Conservation (phyloP, 805 yeast species). For the Myxozyma nipponensis region DNA sequence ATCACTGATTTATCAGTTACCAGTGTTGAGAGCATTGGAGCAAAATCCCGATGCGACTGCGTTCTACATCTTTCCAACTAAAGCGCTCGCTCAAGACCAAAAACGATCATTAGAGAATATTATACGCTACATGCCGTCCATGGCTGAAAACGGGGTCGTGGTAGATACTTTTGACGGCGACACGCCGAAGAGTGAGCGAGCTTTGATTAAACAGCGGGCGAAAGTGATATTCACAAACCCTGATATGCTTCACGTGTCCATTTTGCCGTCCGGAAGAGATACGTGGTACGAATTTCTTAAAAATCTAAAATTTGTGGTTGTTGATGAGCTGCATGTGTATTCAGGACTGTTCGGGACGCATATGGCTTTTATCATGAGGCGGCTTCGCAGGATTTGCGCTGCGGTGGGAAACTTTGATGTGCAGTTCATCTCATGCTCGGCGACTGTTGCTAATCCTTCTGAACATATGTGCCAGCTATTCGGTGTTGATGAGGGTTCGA, state of each 20-base stretch:
- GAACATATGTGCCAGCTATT: constrained; percentile 70
- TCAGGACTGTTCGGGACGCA: constrained; percentile 90
- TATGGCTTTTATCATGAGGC: constrained; percentile 77
- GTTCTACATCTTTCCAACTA: constrained; percentile 90
- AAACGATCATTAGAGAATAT: constrained; percentile 68
- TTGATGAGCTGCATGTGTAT: constrained; percentile 79
- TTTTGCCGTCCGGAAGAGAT: constrained; percentile 58
- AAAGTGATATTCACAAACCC: constrained; percentile 91
- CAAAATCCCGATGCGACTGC: constrained; percentile 53
- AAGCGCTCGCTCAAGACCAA: constrained; percentile 97
- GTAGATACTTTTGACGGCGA: constrained; percentile 94
- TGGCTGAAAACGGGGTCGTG: constrained; percentile 37
- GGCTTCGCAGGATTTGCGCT: constrained; percentile 64
- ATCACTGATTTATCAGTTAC: constrained; percentile 85
- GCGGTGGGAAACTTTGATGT: constrained; percentile 51
- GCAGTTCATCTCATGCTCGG: constrained; percentile 85
- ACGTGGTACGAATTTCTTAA: constrained; percentile 68
- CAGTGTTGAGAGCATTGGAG: constrained; percentile 58
- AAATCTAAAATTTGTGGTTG: constrained; percentile 66
- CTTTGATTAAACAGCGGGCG: constrained; percentile 55
- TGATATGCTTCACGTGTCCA: constrained; percentile 82
- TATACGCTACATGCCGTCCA: constrained; percentile 47
- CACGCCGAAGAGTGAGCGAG: constrained; percentile 59
- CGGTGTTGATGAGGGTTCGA: constrained; percentile 50
- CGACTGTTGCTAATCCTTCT: constrained; percentile 75